phyloP scores from a whole-genome alignment of 1,284 basidiomycete genomes.

The Acaromyces ingoldii region DNA sequence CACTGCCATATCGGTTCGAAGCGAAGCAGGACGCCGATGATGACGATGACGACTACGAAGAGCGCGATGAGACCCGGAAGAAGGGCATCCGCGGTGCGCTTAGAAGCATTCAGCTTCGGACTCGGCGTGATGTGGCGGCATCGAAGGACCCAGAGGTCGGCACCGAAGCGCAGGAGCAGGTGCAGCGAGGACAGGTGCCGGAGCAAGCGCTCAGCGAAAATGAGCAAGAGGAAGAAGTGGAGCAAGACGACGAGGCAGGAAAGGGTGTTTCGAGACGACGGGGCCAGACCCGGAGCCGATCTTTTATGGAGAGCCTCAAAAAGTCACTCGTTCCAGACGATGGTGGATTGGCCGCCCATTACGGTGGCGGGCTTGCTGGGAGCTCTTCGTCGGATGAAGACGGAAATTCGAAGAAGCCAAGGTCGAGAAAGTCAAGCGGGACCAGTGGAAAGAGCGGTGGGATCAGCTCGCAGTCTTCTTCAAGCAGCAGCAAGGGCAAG shows the following conservation, averaged over 20 bases:
- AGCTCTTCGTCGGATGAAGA: not conserved
- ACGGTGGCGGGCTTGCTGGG: not conserved
- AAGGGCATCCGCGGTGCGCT: not conserved
- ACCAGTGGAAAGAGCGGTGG: not conserved
- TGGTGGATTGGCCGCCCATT: too few relatives aligned
- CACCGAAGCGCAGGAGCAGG: not conserved
- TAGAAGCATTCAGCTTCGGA: not conserved
- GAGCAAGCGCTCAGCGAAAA: too few relatives aligned
- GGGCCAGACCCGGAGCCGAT: too few relatives aligned
- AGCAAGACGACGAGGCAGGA: too few relatives aligned
- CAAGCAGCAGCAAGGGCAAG: not conserved
- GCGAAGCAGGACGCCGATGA: constrained; percentile 2
- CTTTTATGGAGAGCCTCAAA: too few relatives aligned
- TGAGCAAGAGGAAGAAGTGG: too few relatives aligned
- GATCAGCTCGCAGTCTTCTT: not conserved
- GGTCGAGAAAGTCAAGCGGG: not conserved
- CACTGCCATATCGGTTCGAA: constrained; percentile 61
- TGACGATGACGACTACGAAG: constrained; percentile 14
- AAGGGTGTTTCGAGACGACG: too few relatives aligned
- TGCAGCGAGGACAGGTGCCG: not conserved
- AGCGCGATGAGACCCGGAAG: not conserved
- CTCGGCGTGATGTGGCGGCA: not conserved
- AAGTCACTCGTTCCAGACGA: too few relatives aligned
- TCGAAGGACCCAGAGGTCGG: not conserved
- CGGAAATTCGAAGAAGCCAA: not conserved